Evolutionary conservation across 2,329 filamentous ascomycete genomes (phyloP).

Genomic region (Colletotrichum salicis): DNA sequence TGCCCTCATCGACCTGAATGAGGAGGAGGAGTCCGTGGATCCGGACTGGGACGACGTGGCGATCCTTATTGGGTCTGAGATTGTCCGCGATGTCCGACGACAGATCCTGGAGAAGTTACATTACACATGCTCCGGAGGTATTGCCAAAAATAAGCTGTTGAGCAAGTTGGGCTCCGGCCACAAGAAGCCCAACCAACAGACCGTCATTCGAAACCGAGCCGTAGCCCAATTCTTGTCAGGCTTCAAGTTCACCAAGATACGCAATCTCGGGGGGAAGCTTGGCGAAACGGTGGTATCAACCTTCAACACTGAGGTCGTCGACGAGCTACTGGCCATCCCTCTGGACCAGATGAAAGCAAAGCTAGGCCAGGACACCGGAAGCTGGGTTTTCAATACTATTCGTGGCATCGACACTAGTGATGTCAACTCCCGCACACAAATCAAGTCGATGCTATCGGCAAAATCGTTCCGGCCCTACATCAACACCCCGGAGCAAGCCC

Average conservation of each 20-base stretch:
- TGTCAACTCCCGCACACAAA: slow-evolving; percentile 89
- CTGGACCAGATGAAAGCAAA: slow-evolving; percentile 81
- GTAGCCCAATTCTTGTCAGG: slow-evolving; percentile 80
- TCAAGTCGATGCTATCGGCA: slow-evolving; percentile 96
- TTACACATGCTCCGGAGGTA: slow-evolving; percentile 92
- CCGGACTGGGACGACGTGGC: slow-evolving; percentile 97
- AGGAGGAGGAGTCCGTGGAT: slow-evolving; percentile 79
- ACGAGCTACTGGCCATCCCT: slow-evolving; percentile 77
- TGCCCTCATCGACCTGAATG: slow-evolving; percentile 82
- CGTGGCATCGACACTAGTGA: slow-evolving; percentile 88
- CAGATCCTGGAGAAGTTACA: slow-evolving; percentile 75
- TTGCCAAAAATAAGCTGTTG: slow-evolving; percentile 93
- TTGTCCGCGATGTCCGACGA: slow-evolving; percentile 79
- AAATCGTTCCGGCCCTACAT: slow-evolving; percentile 94
- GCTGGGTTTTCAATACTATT: slow-evolving; percentile 86
- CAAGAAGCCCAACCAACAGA: slow-evolving; percentile 95
- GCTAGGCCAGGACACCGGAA: slow-evolving; percentile 84
- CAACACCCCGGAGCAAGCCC: slow-evolving; percentile 79
- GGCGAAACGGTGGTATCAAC: slow-evolving; percentile 85
- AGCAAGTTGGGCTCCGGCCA: slow-evolving; percentile 92
- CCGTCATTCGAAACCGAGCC: slow-evolving; percentile 89
- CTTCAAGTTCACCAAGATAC: slow-evolving; percentile 95
- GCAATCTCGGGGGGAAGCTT: slow-evolving; percentile 93
- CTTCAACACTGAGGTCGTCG: slow-evolving; percentile 84
- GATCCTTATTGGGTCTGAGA: slow-evolving; percentile 87